phyloP scores from a whole-genome alignment of 2,329 filamentous ascomycete genomes.

The Botrytis sinoallii region DNA sequence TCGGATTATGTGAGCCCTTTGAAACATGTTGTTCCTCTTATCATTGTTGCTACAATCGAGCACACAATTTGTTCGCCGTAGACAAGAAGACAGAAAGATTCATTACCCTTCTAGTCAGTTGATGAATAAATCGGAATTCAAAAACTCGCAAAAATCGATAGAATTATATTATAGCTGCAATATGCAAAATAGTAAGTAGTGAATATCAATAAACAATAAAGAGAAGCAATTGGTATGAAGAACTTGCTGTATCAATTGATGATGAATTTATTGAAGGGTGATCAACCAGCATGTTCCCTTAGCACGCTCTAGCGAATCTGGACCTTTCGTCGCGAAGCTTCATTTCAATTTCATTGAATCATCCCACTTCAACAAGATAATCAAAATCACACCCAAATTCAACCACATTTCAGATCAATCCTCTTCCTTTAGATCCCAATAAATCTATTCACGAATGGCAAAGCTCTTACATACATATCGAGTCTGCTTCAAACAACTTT shows the following conservation, averaged over 20 bases:
- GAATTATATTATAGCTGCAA: not conserved
- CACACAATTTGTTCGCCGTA: too few species aligned
- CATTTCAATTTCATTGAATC: conserved; percentile 3
- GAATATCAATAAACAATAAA: not conserved
- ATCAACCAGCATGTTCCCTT: not conserved
- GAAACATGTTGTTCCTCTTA: not conserved
- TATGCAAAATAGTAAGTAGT: not conserved
- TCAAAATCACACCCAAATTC: not conserved
- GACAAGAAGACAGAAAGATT: not conserved
- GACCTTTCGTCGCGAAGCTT: not conserved
- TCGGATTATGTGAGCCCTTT: not conserved
- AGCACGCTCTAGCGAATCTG: conserved; percentile 8
- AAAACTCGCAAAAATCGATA: not conserved
- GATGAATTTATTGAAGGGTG: not conserved
- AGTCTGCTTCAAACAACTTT: not conserved
- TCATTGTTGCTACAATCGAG: not conserved
- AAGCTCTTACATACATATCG: not conserved
- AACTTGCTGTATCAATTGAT: not conserved
- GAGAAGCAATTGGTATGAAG: not conserved
- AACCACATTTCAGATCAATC: not conserved
- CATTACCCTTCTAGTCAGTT: not conserved
- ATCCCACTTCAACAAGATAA: conserved; percentile 8
- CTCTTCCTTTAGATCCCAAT: not conserved
- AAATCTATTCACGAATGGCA: not conserved
- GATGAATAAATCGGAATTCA: not conserved